A percentile compares a stretch with the other conserved stretches of the same genome.
Evolutionary conservation across 1,139 yeast species (phyloP).

Genomic region (Taiozyma sp.): DNA sequence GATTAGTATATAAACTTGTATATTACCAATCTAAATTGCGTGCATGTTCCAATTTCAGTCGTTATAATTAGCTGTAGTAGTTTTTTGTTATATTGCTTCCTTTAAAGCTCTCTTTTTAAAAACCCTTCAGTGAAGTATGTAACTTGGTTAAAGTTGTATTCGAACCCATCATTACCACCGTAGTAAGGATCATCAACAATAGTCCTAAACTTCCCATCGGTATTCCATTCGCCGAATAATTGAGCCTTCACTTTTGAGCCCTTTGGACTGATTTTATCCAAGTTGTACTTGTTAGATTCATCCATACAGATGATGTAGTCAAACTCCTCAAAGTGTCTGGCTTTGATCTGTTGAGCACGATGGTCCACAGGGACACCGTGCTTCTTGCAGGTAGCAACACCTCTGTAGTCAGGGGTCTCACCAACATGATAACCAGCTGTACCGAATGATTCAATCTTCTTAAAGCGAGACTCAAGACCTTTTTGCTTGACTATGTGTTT

Average conservation of each 20-base stretch:
- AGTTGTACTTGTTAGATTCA: conserved; percentile 53
- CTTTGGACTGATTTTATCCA: conserved; percentile 56
- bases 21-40: background rate
- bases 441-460: conserved; percentile 77
- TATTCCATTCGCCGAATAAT: conserved; percentile 74
- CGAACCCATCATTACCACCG: conserved; percentile 82
- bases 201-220: conserved; percentile 40
- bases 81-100: background rate
- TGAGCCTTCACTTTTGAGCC: conserved; percentile 41
- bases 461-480: conserved; percentile 38
- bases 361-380: conserved; percentile 77
- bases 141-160: conserved; percentile 68
- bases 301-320: conserved; percentile 91
- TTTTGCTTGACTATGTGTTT: conserved; percentile 50
- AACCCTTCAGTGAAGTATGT: conserved; percentile 67
- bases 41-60: background rate
- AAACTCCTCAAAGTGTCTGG: conserved; percentile 56
- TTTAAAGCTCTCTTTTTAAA: conserved; percentile 40
- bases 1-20: background rate
- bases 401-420: conserved; percentile 72
- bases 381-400: conserved; percentile 59
- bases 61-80: background rate
- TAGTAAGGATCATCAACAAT: conserved; percentile 90
- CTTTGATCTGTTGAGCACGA: conserved; percentile 61
- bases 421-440: conserved; percentile 85